Base-by-base conservation (phyloP, 2,329 filamentous ascomycete species). In the Graphiopsis chlorocephala region DNA sequence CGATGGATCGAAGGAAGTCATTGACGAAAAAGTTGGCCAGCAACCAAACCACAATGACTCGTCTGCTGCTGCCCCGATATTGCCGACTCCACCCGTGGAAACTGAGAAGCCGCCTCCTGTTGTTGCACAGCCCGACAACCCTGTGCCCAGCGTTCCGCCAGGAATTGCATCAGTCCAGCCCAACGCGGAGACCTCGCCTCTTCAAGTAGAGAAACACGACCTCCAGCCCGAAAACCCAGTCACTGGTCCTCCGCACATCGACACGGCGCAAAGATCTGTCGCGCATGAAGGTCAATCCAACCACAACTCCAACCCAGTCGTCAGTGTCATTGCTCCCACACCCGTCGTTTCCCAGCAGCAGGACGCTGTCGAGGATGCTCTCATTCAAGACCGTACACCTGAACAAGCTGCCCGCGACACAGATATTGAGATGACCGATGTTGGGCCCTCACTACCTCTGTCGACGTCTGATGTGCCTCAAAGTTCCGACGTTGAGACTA, bases 341-440 rank as follows among this genome's bases (percentile, higher is more conserved):
- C 81, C 81, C 10, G 75, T 78, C 31, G 74, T 76, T 53, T 75
- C 77, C 11, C 77, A 73, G 53, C 72, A 79, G 50, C 64, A 68
- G 33, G 66, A 68, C 5, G 73, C 75, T 53, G 48, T n/a, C n/a
- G 63, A 66, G 35, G 73, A 76, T n/a, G 67, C 72, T 35, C 52
- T 70, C 12, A 78, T 86, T 78, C 72, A 82, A 75, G 72, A 85
- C 76, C 71, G 79, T 76, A 84, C 82, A 15, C 77, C 80, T 28
- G 74, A 81, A 65, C 82, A 84, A 68, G 76, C 79, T 65, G 73
- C 78, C 58, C 72, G 75, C 4, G 86, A 88, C 69, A 83, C 78
- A 61, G 83, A 86, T 68, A 80, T 89, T 63, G 83, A 88, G 63
- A 91, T 92, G 86, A 82, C 83, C 38, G 89, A 91, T 75, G 82